Base-by-base conservation (phyloP, 2,329 filamentous ascomycete species). In the Incumbomyces delicatus region DNA sequence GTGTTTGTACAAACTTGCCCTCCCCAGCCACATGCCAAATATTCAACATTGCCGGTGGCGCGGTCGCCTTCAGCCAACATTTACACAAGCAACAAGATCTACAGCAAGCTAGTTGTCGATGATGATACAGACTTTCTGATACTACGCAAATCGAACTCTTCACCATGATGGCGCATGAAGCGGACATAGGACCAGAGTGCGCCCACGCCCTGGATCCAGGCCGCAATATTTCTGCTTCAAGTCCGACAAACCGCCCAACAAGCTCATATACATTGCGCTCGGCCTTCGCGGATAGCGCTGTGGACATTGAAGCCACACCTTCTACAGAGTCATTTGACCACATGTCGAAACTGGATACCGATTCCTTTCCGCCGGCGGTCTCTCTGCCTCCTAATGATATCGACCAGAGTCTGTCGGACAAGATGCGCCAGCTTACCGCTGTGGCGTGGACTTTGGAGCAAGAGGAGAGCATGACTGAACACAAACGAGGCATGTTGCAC, bases 251-350 rank as follows among this genome's bases (percentile, higher is more conserved):
- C 17, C 47, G 50, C 13, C 52, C 54, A n/a, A 36, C 50, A 34
- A 56, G 53, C 36, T 44, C 46, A 7, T 53, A 32, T 47, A 57
- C 55, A 31, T 48, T 41, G 37, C 44, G 48, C 43, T 57, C 55
- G 13, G 50, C 58, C 46, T 56, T 59, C 50, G 49, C 59, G 47
- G 56, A 58, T 50, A 55, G 52, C 44, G 53, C 59, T 44, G 57
- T 60, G 52, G 53, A 58, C 39, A 48, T 62, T 42, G 53, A 58
- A 29, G 50, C 49, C 10, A 41, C 41, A 16, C 53, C 52, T 18
- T 53, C 53, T 13, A 48, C 38, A 13, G 42, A 14, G 6, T 14
- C 22, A 2, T 20, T 7, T 6, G 33, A 45, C 11, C 13, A 22
- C 17, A 14, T 13, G 7, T 12, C 34, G 14, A 37, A 38, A 27